Base-by-base conservation (phyloP, 192 early-diverging fungal genomes). In the Pilaira anomala region DNA sequence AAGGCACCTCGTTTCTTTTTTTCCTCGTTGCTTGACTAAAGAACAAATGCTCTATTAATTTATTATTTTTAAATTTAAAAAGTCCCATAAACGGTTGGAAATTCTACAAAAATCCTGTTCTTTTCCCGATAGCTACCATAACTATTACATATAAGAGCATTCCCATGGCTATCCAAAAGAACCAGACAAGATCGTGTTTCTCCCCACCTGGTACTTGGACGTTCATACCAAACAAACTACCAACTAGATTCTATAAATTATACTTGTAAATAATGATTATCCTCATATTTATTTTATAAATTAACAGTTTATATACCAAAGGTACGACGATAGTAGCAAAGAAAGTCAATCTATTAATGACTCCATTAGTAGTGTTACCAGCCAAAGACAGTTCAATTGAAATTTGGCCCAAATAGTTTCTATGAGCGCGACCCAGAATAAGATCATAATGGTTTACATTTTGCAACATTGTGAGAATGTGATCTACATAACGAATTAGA, bases 301-400 rank as follows among this genome's bases (percentile, higher is more conserved):
- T 36, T 9, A 36, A 36, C n/a, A n/a, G n/a, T n/a, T n/a, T n/a
- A n/a, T n/a, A n/a, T 72, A 8, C 81, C 82, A 63, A 29, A 16
- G 60, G 41, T 28, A 96, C 83, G 9, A 96, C 68, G 50, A 98
- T 91, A 22, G 86, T 88, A 0, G 93, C 96, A 42, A 97, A 61
- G 9, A 90, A 88, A 9, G 94, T 95, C 67, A 98, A 82, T 56
- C 87, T 85, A 58, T 90, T 87, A 12, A 97, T 88, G 1, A 92
- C 92, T 48, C 89, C 90, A 56, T 92, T 94, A 4, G 93, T 96
- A 16, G 83, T 63, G 76, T 96, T 95, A 26, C 87, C 84, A 7
- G 87, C 78, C 45, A 81, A 81, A 7, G 88, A 88, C 56, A 89
- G 76, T 51, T 87, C 88, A 40, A 94, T 85, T 9, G 82, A 81